Base-by-base conservation (phyloP, 768 basidiomycete genomes). In the Sporobolomyces phaffii region DNA sequence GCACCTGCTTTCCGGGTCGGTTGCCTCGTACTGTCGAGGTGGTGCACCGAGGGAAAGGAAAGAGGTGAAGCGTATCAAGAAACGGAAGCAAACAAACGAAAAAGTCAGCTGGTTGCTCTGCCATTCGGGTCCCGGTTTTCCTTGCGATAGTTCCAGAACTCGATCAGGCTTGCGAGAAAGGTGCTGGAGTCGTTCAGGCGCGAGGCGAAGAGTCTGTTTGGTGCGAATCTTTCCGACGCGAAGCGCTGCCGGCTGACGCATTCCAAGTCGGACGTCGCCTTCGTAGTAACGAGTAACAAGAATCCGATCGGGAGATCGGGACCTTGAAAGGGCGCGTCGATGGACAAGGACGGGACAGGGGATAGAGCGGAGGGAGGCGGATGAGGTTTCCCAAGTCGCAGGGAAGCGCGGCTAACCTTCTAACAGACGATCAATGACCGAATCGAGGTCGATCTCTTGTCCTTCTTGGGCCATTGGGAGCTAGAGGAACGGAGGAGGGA, bases 1-100 rank as follows among this genome's bases (percentile, higher is more conserved):
- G 91, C 52, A 99, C 94, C 48, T 93, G 91, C 80, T 97, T 98
- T 73, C 94, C 94, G 50, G 94, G 94, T 80, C 96, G 84, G 83
- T 98, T 96, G 67, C 94, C 94, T 78, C 94, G 89, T 73, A 99
- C 94, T 96, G 78, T 38, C 13, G 7, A 0, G 24, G 29, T 57
- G 40, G 41, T 43, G 4, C n/a, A n/a, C n/a, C n/a, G n/a, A n/a
- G n/a, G n/a, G n/a, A n/a, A n/a, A n/a, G n/a, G n/a, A n/a, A n/a
- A n/a, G 31, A n/a, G 34, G 15, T 28, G 29, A 41, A 8, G 45
- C 45, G 49, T 17, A 34, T 1, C 18, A 33, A 24, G 45, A 34
- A 41, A 29, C 40, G 24, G 28, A 24, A 29, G 38, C 3, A n/a
- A 31, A 29, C 29, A 5, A n/a, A 36, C 4, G 11, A 29, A 28